Conservation (phyloP, 306 rosid species). For the Ochetophila trinervis region DNA sequence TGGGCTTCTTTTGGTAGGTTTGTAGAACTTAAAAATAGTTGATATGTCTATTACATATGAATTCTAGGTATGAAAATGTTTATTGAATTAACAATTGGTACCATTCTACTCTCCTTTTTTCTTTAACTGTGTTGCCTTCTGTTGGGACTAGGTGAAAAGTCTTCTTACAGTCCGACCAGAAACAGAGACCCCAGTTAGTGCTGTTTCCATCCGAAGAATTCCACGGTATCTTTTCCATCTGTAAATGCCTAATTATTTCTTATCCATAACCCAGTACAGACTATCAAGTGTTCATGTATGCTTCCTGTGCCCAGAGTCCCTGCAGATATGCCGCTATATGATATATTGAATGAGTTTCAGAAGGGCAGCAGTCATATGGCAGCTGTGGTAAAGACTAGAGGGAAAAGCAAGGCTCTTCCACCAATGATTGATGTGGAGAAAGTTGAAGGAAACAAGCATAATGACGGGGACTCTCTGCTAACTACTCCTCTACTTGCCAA, state of each 20-base stretch:
- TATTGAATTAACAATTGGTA: background rate
- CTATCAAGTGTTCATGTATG: conserved; percentile 25
- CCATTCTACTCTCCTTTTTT: conserved; percentile 3
- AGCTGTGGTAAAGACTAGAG: conserved; percentile 77
- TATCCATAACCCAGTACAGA: conserved; percentile 12
- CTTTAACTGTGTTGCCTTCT: conserved; percentile 7
- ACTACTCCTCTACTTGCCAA: conserved; percentile 67
- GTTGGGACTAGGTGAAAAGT: conserved; percentile 72
- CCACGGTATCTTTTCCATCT: conserved; percentile 60
- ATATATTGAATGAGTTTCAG: conserved; percentile 93
- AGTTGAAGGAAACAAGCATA: conserved; percentile 33
- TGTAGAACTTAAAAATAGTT: conserved; percentile 8
- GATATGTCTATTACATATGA: background rate
- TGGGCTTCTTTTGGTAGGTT: conserved; percentile 83
- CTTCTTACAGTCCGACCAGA: conserved; percentile 97
- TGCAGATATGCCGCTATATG: conserved; percentile 95
- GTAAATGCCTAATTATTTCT: conserved; percentile 11
- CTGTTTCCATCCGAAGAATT: conserved; percentile 88
- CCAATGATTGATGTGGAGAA: conserved; percentile 48
- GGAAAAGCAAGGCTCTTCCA: conserved; percentile 44
- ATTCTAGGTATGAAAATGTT: background rate
- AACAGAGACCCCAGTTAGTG: conserved; percentile 92
- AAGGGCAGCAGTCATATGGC: conserved; percentile 99
- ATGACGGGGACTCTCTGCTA: conserved; percentile 42
- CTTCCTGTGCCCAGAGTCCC: conserved; percentile 68